Evolutionary conservation across 306 rosid genomes (phyloP).

Genomic region (Dalbergia oliveri): DNA sequence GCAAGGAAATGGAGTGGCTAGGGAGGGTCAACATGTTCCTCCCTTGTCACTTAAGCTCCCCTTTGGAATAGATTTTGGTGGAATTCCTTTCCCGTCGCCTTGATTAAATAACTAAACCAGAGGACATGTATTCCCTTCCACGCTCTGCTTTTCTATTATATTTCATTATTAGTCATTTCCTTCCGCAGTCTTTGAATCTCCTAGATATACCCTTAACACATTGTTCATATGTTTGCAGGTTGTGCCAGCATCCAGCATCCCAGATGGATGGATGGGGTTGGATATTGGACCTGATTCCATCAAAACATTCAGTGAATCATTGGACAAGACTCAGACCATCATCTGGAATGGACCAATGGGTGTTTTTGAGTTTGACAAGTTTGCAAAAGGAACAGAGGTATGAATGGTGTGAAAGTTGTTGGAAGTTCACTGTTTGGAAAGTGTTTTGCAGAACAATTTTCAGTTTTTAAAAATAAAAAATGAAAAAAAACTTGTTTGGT

Average conservation of each 20-base stretch:
- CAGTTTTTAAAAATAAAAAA: too few relatives aligned
- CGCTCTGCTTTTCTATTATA: background rate
- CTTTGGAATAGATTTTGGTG: too few relatives aligned
- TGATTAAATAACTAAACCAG: background rate
- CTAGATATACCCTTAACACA: background rate
- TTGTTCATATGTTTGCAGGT: slow-evolving; percentile 53
- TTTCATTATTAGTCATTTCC: background rate
- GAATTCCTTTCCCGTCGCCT: too few relatives aligned
- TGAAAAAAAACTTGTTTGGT: too few relatives aligned
- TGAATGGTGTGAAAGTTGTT: slow-evolving; percentile 4
- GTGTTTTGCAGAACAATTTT: too few relatives aligned
- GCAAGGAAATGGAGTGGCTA: too few relatives aligned
- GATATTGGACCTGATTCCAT: slow-evolving; percentile 95
- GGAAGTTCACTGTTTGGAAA: too few relatives aligned
- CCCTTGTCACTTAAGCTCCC: too few relatives aligned
- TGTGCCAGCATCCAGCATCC: slow-evolving; percentile 85
- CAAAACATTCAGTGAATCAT: slow-evolving; percentile 71
- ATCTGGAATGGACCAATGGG: slow-evolving; percentile 99
- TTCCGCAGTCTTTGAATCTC: background rate
- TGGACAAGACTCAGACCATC: slow-evolving; percentile 78
- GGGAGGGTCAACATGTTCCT: too few relatives aligned
- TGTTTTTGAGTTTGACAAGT: slow-evolving; percentile 90
- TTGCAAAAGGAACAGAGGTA: slow-evolving; percentile 94
- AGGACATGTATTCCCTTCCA: background rate
- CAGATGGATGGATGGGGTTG: slow-evolving; percentile 99